Base-by-base conservation (phyloP, 1,284 basidiomycete species). In the Irpex sp. region DNA sequence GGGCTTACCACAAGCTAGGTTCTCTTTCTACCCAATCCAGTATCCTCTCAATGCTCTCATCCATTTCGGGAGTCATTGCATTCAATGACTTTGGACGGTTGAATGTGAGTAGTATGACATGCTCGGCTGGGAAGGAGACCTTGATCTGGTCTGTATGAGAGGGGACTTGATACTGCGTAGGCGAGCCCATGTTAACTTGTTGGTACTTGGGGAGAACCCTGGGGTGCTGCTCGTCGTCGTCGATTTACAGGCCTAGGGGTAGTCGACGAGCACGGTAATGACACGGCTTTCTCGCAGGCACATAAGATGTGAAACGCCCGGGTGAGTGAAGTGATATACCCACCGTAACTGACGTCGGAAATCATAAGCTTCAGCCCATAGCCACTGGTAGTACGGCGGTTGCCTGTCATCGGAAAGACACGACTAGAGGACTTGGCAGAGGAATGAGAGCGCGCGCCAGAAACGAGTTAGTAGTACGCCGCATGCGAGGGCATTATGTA, bases 1-100 rank as follows among this genome's bases (percentile, higher is more conserved):
- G 38, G 55, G 60, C 49, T 19, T 51, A 91, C 92, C 93, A 95
- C 4, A 95, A 75, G 38, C 79, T 78, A 2, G 87, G 82, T 64
- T 93, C 88, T 2, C 82, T 75, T 68, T 94, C 91, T 69, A 93
- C 93, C 91, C 92, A 95, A 65, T 87, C 81, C 49, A 95, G 76
- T 1, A 91, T 72, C 1, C 67, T 70, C 59, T 79, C 76, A 40
- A 94, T 73, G 72, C 91, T 89, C 0, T 73, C 69, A 34, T 79
- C 74, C 79, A 94, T 85, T 11, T 76, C 76, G 5, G 82, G 82
- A 0, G 85, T 85, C 81, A 95, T 85, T 0, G 92, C 88, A 70
- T 95, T 94, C 69, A 92, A 82, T 19, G 82, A 75, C 62, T 82
- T 80, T 0, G 92, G 92, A 6, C 92, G 82, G 74, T 94, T 94